Evolutionary conservation across 2,329 filamentous ascomycete species (phyloP).

Genomic region (Lasiodiplodia sp.): DNA sequence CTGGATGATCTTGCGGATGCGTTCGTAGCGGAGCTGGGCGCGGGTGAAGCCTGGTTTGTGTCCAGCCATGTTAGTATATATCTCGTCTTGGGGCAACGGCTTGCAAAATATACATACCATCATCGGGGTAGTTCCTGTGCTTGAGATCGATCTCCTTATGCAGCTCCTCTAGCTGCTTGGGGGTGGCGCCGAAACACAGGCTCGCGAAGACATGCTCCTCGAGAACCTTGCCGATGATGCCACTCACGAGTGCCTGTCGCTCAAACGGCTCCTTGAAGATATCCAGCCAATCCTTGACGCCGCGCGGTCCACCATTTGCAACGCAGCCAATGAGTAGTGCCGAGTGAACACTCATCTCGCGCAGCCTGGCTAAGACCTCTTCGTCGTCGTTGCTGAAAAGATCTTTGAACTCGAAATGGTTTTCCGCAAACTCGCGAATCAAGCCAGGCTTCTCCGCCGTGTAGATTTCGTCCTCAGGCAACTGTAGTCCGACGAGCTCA

Average conservation of each 20-base stretch:
- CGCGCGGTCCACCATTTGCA: conserved; percentile 1
- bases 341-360: background rate
- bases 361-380: background rate
- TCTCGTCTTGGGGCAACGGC: background rate
- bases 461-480: background rate
- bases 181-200: conserved; percentile 17
- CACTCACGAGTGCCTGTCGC: conserved; percentile 11
- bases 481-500: background rate
- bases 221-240: conserved; percentile 17
- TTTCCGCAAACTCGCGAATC: conserved; percentile 2
- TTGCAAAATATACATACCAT: conserved; percentile 10
- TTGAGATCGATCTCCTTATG: conserved; percentile 7
- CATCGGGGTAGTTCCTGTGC: background rate
- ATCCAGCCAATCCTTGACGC: conserved; percentile 2
- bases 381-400: background rate
- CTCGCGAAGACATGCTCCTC: conserved; percentile 28
- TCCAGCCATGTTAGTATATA: background rate
- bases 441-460: background rate
- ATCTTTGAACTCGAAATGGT: background rate
- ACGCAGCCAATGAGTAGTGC: conserved; percentile 11
- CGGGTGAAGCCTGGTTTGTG: conserved; percentile 17
- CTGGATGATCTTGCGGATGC: background rate
- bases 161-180: background rate
- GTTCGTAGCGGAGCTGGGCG: background rate
- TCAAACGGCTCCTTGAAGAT: background rate